Base-by-base conservation (phyloP, 2,329 filamentous ascomycete species). In the Allantophomopsis cytisporea region DNA sequence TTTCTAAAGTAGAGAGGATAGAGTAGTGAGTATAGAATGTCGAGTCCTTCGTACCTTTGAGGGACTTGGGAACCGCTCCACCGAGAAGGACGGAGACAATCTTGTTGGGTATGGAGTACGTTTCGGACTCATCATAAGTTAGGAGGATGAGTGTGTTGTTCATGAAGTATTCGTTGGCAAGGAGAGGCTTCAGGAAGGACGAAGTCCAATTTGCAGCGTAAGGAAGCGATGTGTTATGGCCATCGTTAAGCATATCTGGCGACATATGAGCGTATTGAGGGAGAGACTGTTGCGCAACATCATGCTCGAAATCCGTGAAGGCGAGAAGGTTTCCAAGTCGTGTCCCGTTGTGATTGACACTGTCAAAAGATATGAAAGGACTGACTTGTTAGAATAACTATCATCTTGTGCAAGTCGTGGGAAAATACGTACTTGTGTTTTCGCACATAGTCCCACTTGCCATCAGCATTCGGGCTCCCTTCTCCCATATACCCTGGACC, bases 231-330 rank as follows among this genome's bases (percentile, higher is more conserved):
- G 66, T 67, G 48, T 76, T 60, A 48, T 84, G 80, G 12, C 76
- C 80, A 49, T 82, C 75, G 45, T 74, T 71, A 36, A 74, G 66
- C 73, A 78, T 76, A 54, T 79, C 70, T 0, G 74, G 76, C 0
- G 69, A 69, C 55, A 78, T 69, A 55, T 76, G 74, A 31, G 70
- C 66, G 60, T 76, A 82, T 54, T 83, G 79, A 2, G 79, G 79
- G 10, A 83, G 63, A 7, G 59, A 57, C 44, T 73, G 60, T 34
- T 62, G 62, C 18, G 63, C 58, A 17, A 82, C 57, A 46, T 81
- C 77, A 7, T 62, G 57, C 31, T 73, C 60, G 57, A 84, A 83
- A 41, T 68, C 61, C 17, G 66, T 66, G 47, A 83, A 69, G 45
- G 76, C 79, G 55, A 78, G 76, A 47, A 80, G 66, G 44, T 71